These are phyloP conservation scores for Cajanus cajan DNA, from an alignment of 306 rosid species.

Conservation along the genomic window DNA sequence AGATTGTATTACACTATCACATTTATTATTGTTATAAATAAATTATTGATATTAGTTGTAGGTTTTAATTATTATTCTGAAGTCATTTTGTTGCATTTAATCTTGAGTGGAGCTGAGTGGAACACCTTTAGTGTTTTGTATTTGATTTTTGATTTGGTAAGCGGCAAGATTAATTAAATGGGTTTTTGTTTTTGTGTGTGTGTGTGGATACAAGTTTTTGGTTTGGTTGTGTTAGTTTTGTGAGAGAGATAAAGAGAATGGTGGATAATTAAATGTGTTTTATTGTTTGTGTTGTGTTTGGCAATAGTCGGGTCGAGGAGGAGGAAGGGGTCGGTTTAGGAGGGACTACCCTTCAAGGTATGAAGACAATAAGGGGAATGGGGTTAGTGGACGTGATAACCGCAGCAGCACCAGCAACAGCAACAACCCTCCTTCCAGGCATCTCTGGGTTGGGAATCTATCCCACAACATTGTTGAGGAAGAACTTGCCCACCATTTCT, in stretches of 20 bases:
- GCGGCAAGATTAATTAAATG: background rate
- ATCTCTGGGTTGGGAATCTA: constrained; percentile 90
- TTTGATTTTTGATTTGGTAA: background rate
- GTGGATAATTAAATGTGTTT: background rate
- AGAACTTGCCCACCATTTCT: constrained; percentile 66
- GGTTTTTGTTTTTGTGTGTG: background rate
- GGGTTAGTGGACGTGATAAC: constrained; percentile 35
- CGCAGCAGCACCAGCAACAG: constrained; percentile 13
- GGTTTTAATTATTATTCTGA: background rate
- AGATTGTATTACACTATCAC: no score
- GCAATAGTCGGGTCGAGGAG: constrained; percentile 44
- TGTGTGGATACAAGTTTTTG: background rate
- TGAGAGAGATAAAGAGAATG: background rate
- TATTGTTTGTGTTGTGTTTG: constrained; percentile 26
- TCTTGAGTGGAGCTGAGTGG: background rate
- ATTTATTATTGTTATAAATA: background rate
- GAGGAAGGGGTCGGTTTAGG: constrained; percentile 50
- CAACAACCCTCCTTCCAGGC: constrained; percentile 74
- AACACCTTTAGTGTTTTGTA: background rate
- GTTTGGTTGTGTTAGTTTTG: constrained; percentile 1
- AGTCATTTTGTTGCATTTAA: background rate
- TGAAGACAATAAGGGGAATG: constrained; percentile 35
- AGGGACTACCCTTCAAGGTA: constrained; percentile 53
- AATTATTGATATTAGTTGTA: background rate
- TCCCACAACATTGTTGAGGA: constrained; percentile 58